Evolutionary conservation across 108 stramenopile genomes (phyloP), one percentile per base, ranked within the genome.

Genomic region (Stephanodiscus minutulus): DNA sequence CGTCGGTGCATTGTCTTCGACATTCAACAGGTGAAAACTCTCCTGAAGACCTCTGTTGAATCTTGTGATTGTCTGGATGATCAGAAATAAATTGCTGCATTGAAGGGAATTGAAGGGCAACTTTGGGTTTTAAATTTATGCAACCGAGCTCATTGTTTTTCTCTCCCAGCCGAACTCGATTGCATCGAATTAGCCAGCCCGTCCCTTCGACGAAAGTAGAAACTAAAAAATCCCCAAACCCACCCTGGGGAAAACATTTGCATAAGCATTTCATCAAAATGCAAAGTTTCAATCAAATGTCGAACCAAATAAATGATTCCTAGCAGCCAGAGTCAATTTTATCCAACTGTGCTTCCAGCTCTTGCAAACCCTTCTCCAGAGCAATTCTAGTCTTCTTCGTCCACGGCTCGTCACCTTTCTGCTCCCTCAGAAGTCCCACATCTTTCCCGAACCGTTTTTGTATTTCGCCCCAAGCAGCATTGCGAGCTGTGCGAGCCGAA

Each of bases 1-100:
- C 28, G 61, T 93, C 92, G 18, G 92, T 93, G 60, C 92, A 93
- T 33, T 71, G 44, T 12, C 91, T 74, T 48, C 46, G 20, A 50
- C 31, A 22, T 20, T 74, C 44, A 50, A 65, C 60, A 73, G 48
- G 65, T 44, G 72, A 76, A 73, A 67, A 35, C 27, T 63, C 48
- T 33, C 35, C 20, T 4, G 73, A 37, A 17, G n/a, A 10, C 7
- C 49, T 47, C 56, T 61, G 57, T 33, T 44, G 39, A 15, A 73
- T 28, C 61, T 53, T 49, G 25, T 70, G 28, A 22, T 60, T 61
- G 17, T 70, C 69, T 25, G 69, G 69, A 35, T 70, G 69, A 22
- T 60, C 47, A n/a, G n/a, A n/a, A 44, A 12, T 7, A 44, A 44
- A 44, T 12, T 44, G 43, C 43, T 7, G 10, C 43, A 44, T 7